These are phyloP conservation scores for Cantharellus anzutake DNA, from an alignment of 768 basidiomycete species.

Conservation along the genomic window DNA sequence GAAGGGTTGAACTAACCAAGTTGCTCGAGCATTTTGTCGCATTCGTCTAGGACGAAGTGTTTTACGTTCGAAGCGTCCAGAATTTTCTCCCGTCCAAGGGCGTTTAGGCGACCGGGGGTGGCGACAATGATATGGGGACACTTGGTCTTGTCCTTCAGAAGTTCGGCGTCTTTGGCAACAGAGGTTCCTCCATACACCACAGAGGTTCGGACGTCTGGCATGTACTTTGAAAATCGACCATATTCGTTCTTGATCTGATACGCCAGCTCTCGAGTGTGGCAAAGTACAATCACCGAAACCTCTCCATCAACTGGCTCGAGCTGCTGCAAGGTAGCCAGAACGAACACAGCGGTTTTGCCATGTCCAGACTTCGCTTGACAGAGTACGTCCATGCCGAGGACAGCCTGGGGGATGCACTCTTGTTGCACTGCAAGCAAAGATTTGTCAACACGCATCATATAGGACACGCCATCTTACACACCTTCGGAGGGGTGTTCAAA, in stretches of 20 bases:
- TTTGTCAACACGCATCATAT: neutral
- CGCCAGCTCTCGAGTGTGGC: slow-evolving; percentile 97
- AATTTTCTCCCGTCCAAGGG: slow-evolving; percentile 86
- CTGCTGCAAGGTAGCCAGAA: slow-evolving; percentile 93
- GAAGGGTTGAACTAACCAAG: slow-evolving; percentile 90
- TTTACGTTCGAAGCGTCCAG: slow-evolving; percentile 92
- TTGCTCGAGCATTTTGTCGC: slow-evolving; percentile 99
- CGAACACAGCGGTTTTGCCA: slow-evolving; percentile 98
- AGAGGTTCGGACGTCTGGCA: slow-evolving; percentile 94
- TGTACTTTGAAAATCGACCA: slow-evolving; percentile 97
- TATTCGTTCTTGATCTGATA: slow-evolving; percentile 99
- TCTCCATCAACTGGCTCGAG: slow-evolving; percentile 96
- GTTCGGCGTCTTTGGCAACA: slow-evolving; percentile 82
- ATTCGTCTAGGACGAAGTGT: slow-evolving; percentile 99
- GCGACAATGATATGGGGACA: slow-evolving; percentile 99
- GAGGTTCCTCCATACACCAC: slow-evolving; percentile 98
- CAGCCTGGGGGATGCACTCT: slow-evolving; percentile 99
- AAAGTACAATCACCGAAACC: slow-evolving; percentile 92
- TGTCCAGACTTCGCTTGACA: slow-evolving; percentile 99
- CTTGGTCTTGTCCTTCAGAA: slow-evolving; percentile 85
- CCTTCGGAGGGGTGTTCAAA: slow-evolving; percentile 99
- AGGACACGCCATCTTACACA: slow-evolving; percentile 18
- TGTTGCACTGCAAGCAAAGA: slow-evolving; percentile 60
- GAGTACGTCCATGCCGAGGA: slow-evolving; percentile 97
- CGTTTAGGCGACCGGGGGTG: slow-evolving; percentile 93